phyloP scores from a whole-genome alignment of 768 basidiomycete genomes.

The Amanita pseudoporphyria region DNA sequence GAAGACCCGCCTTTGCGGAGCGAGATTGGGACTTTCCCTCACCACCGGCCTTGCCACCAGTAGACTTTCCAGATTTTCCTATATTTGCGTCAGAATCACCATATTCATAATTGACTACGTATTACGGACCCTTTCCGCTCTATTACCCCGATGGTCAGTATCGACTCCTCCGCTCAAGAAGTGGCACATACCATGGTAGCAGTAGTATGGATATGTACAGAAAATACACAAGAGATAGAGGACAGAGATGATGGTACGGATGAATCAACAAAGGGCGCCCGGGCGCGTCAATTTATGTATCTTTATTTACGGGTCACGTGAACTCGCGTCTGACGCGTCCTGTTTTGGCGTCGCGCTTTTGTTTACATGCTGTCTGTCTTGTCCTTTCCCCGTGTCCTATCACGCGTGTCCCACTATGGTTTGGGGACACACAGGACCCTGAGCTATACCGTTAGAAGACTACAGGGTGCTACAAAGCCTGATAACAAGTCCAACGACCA shows the following conservation, averaged over 20 bases:
- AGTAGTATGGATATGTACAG: constrained; percentile 9
- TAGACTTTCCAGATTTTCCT: constrained; percentile 57
- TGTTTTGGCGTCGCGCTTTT: neutral
- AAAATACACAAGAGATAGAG: constrained; percentile 11
- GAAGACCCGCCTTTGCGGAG: constrained; percentile 68
- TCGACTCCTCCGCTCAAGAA: neutral
- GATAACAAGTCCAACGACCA: neutral
- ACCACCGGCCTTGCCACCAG: constrained; percentile 56
- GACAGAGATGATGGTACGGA: constrained; percentile 26
- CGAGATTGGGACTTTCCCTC: constrained; percentile 54
- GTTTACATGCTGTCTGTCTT: neutral
- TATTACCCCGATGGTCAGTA: constrained; percentile 9
- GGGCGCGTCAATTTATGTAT: constrained; percentile 32
- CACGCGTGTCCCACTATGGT: neutral
- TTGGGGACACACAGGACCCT: neutral
- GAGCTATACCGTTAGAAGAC: neutral
- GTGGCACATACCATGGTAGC: constrained; percentile 18
- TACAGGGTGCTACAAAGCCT: neutral
- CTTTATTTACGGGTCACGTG: constrained; percentile 25
- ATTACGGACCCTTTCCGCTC: constrained; percentile 29
- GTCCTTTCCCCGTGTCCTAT: neutral
- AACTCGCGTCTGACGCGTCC: constrained; percentile 9
- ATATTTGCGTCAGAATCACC: constrained; percentile 4
- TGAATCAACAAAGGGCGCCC: constrained; percentile 21
- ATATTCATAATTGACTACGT: neutral